Evolutionary conservation across 2,329 filamentous ascomycete genomes (phyloP).

Genomic region (Pseudodiploospora longispora): DNA sequence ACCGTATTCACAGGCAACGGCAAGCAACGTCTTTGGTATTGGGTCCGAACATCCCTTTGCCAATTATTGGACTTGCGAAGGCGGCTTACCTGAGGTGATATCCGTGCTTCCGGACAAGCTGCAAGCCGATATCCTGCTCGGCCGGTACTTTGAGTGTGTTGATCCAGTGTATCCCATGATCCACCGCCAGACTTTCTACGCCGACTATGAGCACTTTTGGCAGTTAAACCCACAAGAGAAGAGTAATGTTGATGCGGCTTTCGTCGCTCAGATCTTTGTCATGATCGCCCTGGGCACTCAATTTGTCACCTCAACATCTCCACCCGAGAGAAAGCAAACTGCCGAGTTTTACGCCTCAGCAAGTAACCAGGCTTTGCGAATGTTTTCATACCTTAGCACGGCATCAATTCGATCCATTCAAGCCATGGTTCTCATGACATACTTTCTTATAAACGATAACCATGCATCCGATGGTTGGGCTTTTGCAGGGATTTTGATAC

Average conservation of each 20-base stretch:
- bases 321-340: constrained; percentile 60
- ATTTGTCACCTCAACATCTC: constrained; percentile 55
- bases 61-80: constrained; percentile 78
- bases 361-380: constrained; percentile 66
- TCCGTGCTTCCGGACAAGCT: constrained; percentile 67
- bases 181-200: constrained; percentile 65
- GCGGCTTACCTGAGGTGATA: constrained; percentile 67
- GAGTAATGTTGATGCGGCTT: constrained; percentile 54
- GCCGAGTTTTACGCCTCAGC: constrained; percentile 78
- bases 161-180: constrained; percentile 79
- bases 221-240: constrained; percentile 49
- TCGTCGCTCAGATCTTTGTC: constrained; percentile 66
- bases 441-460: constrained; percentile 81
- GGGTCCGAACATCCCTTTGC: constrained; percentile 71
- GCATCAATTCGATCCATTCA: constrained; percentile 67
- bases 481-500: constrained; percentile 68
- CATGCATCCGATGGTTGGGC: constrained; percentile 78
- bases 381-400: constrained; percentile 69
- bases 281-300: constrained; percentile 74
- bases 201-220: constrained; percentile 76
- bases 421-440: constrained; percentile 72
- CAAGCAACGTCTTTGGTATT: constrained; percentile 74
- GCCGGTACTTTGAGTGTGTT: constrained; percentile 60
- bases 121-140: constrained; percentile 63
- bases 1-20: constrained; percentile 60